phyloP scores from a whole-genome alignment of 108 stramenopile species.

The Pseudonitzschia pungens region DNA sequence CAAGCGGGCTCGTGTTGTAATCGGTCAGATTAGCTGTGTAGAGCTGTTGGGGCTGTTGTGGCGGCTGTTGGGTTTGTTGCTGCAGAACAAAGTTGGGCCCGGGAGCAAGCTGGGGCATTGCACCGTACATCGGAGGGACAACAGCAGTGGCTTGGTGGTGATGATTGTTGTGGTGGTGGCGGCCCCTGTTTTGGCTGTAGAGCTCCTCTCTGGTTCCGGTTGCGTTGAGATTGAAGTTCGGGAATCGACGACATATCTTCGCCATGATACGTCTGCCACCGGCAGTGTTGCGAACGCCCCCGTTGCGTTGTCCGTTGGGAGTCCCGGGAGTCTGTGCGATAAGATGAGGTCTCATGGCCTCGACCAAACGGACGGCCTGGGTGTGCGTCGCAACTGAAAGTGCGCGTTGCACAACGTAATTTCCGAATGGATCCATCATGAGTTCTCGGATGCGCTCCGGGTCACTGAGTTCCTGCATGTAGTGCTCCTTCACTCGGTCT shows the following conservation, averaged over 20 bases:
- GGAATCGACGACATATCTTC: constrained; percentile 93
- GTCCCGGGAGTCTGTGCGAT: constrained; percentile 54
- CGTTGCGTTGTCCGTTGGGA: constrained; percentile 58
- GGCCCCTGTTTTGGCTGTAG: constrained; percentile 43
- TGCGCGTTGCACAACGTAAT: constrained; percentile 96
- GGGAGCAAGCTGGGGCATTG: constrained; percentile 12
- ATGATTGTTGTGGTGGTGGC: constrained; percentile 35
- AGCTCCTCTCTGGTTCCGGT: constrained; percentile 44
- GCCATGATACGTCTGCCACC: constrained; percentile 92
- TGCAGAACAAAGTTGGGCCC: background rate
- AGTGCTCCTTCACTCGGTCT: constrained; percentile 80
- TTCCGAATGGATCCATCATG: constrained; percentile 96
- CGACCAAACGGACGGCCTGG: constrained; percentile 91
- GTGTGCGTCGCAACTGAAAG: constrained; percentile 89
- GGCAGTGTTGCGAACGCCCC: constrained; percentile 91
- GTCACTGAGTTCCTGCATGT: constrained; percentile 86
- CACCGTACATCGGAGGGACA: constrained; percentile 22
- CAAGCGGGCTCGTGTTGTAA: constrained; percentile 5
- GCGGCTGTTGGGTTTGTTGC: constrained; percentile 23
- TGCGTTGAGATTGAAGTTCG: constrained; percentile 78
- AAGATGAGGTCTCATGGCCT: constrained; percentile 94
- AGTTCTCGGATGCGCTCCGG: constrained; percentile 80
- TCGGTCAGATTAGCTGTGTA: constrained; percentile 19
- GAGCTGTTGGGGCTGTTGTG: constrained; percentile 17
- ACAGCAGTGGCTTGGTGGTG: background rate